Evolutionary conservation across 495 filamentous ascomycete species (phyloP), one percentile per base, ranked within the genome.

Genomic region (Annulohypoxylon stygium): DNA sequence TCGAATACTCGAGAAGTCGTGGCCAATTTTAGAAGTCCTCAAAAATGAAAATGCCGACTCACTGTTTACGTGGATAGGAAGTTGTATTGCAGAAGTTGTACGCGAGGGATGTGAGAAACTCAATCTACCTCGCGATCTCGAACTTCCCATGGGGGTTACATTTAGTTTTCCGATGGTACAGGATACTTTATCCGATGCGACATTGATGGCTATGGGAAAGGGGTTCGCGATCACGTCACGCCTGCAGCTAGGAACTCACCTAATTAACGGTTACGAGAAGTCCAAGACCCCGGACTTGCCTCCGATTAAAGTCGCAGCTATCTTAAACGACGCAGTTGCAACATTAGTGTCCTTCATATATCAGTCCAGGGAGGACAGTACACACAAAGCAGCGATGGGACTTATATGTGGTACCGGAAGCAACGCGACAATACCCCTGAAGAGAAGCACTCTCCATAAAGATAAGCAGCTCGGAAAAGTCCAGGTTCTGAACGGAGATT

Each of bases 151-250:
- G 83, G 93, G 93, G 2, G 91, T 97, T 45, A 93, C 93, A 12
- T 97, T 95, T 78, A 93, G 90, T 81, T 97, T 97, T 73, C 93
- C 93, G 11, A 94, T 95, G 82, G 88, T 90, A 76, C 93, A 97
- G 85, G 86, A 87, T 64, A 90, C 91, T 23, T 83, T 95, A 54
- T 85, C 91, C 14, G 88, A 93, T 67, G 93, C 93, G 9, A 91
- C 89, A 4, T 80, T 97, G 43, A 93, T 94, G 91, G 87, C 91
- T 5, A 95, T 95, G 93, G 93, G 93, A 33, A 95, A 97, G 81
- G 93, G 93, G 23, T 97, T 95, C 71, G 89, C 91, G 33, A 92
- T 95, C 50, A 90, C 88, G 0, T 89, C 89, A 2, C 87, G 91
- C 45, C 83, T 93, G 25, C 89, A 95, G 70, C 88, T 97, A 12